Evolutionary conservation across 2,329 filamentous ascomycete genomes (phyloP).

Genomic region (Colletotrichum sp.): DNA sequence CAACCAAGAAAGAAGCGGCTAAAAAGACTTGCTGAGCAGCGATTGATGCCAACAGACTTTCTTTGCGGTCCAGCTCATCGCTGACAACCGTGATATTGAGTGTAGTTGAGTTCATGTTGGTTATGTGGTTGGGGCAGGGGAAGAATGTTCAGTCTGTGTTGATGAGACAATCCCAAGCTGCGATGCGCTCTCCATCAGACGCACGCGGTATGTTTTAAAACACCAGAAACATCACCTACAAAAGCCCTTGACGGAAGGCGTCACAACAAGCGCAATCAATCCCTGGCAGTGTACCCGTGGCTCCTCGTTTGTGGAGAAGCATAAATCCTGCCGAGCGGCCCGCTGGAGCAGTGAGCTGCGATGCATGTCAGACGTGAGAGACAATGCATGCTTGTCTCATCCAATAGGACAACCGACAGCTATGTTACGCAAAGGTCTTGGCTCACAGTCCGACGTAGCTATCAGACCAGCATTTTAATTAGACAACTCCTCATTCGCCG

Average conservation of each 20-base stretch:
- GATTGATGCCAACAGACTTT: neutral
- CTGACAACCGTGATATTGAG: neutral
- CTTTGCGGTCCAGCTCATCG: neutral
- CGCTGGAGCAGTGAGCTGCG: neutral
- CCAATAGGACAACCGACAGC: neutral
- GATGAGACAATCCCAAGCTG: neutral
- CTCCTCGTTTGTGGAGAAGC: neutral
- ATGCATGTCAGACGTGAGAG: neutral
- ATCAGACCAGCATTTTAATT: neutral
- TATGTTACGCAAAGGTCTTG: neutral
- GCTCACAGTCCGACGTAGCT: neutral
- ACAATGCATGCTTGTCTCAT: neutral
- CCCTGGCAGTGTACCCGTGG: neutral
- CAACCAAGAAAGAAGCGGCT: neutral
- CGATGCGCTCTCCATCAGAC: neutral
- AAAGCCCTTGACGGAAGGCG: neutral
- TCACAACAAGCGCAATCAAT: neutral
- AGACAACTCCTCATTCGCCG: neutral
- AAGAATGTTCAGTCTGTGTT: neutral
- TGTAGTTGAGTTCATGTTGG: neutral
- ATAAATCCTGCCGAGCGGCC: neutral
- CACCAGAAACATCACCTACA: fast-evolving
- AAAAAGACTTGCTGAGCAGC: neutral
- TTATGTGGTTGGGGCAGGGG: neutral
- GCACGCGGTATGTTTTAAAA: neutral